Evolutionary conservation across 495 filamentous ascomycete species (phyloP).

Genomic region (Halenospora varia): DNA sequence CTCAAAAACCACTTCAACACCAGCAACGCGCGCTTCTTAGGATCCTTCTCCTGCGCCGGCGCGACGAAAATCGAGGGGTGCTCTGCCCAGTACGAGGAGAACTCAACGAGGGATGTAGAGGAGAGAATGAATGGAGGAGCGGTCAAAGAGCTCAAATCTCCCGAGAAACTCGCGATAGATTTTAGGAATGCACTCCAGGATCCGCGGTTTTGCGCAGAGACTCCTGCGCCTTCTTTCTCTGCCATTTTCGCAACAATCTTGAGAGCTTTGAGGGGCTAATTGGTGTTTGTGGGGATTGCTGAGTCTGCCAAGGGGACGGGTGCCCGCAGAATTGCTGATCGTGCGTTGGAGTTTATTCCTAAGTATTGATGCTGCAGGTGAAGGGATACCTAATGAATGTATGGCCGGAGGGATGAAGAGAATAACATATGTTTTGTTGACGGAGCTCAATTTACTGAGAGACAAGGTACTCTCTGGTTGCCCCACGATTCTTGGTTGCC

Average conservation of each 20-base stretch:
- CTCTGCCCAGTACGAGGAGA: slow-evolving; percentile 96
- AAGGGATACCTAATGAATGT: not conserved
- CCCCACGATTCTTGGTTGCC: not conserved
- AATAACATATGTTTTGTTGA: not conserved
- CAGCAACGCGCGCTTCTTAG: slow-evolving; percentile 78
- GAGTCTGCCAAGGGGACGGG: not conserved
- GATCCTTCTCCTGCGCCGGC: slow-evolving; percentile 78
- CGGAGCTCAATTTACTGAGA: not conserved
- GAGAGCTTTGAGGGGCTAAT: too few species aligned
- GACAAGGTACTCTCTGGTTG: not conserved
- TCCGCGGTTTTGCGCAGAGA: slow-evolving; percentile 24
- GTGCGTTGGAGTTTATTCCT: not conserved
- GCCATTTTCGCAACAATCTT: slow-evolving; percentile 16
- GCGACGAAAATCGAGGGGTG: slow-evolving; percentile 87
- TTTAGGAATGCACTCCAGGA: slow-evolving; percentile 29
- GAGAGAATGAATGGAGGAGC: slow-evolving; percentile 97
- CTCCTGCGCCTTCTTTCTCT: slow-evolving; percentile 26
- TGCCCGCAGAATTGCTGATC: not conserved
- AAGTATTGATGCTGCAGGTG: not conserved
- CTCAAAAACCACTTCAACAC: slow-evolving; percentile 98
- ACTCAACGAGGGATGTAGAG: slow-evolving; percentile 87
- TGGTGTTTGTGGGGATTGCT: slow-evolving; percentile 1
- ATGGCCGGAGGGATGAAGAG: not conserved
- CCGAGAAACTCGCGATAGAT: slow-evolving; percentile 94
- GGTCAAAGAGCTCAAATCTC: slow-evolving; percentile 89